A percentile compares a stretch with the other conserved stretches of the same genome.
These are phyloP conservation scores for Pontederia crassipes DNA, from an alignment of 176 grass and related monocot genomes.

Conservation along the genomic window DNA sequence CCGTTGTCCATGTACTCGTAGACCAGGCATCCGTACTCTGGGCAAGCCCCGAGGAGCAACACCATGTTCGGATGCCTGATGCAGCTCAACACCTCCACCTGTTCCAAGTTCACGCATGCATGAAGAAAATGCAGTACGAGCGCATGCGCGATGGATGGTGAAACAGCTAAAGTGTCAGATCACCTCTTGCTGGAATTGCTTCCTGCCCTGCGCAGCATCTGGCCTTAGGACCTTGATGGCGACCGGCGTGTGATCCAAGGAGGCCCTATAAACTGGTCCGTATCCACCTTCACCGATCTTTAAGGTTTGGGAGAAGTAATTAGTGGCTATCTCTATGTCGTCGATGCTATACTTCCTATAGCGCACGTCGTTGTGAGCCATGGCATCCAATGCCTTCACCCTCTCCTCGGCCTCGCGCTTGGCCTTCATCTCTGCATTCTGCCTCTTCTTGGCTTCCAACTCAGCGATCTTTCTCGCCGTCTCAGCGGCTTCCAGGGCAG, in stretches of 20 bases:
- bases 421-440: constrained; percentile 72
- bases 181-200: constrained; percentile 97
- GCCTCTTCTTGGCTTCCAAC: constrained; percentile 60
- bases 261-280: constrained; percentile 76
- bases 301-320: constrained; percentile 61
- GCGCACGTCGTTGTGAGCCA: constrained; percentile 52
- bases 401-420: constrained; percentile 76
- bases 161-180: background rate
- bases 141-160: background rate
- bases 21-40: constrained; percentile 80
- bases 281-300: constrained; percentile 97
- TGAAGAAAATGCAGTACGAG: background rate
- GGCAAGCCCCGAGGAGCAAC: constrained; percentile 74
- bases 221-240: constrained; percentile 81
- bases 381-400: constrained; percentile 44
- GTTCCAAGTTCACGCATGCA: background rate
- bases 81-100: constrained; percentile 82
- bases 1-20: constrained; percentile 97
- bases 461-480: constrained; percentile 64
- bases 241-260: constrained; percentile 75
- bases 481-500: constrained; percentile 70
- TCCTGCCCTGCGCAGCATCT: constrained; percentile 68
- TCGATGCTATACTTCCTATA: constrained; percentile 85
- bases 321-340: constrained; percentile 69
- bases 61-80: constrained; percentile 99